Evolutionary conservation across 192 early-diverging fungal genomes (phyloP).

Genomic region (Coemansia sp.): DNA sequence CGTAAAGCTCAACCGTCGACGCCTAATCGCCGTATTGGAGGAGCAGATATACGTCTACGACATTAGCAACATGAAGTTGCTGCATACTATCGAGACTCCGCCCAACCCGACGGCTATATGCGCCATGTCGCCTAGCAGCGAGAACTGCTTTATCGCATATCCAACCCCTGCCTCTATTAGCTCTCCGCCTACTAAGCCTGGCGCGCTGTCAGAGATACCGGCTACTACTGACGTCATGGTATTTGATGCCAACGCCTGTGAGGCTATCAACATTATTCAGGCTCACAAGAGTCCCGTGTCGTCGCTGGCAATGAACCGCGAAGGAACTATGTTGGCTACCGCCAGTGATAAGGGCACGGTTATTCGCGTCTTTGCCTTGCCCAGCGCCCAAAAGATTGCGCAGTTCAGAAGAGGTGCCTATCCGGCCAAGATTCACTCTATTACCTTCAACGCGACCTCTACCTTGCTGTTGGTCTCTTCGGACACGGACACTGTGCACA

Average conservation of each 20-base stretch:
- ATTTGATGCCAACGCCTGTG: constrained; percentile 85
- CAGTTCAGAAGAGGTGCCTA: constrained; percentile 96
- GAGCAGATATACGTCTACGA: constrained; percentile 97
- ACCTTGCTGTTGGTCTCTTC: constrained; percentile 64
- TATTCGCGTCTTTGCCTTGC: constrained; percentile 90
- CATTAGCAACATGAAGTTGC: constrained; percentile 96
- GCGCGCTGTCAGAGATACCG: constrained; percentile 49
- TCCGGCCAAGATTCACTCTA: constrained; percentile 86
- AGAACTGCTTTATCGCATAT: constrained; percentile 95
- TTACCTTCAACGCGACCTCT: constrained; percentile 74
- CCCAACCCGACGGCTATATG: constrained; percentile 89
- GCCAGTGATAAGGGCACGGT: constrained; percentile 98
- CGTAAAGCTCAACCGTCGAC: constrained; percentile 93
- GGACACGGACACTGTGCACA: constrained; percentile 94
- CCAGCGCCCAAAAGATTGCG: constrained; percentile 79
- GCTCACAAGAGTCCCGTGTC: constrained; percentile 93
- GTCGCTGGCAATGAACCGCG: constrained; percentile 82
- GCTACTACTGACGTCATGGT: constrained; percentile 69
- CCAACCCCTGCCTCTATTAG: constrained; percentile 74
- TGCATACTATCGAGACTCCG: constrained; percentile 93
- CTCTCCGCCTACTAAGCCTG: constrained; percentile 55
- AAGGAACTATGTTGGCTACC: constrained; percentile 93
- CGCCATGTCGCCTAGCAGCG: constrained; percentile 87
- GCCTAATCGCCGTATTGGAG: constrained; percentile 92
- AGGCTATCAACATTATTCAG: constrained; percentile 90